Percentiles rank a stretch among this genome's conserved stretches.
Conservation (phyloP, 352 stramenopile species). For the Globisporangium sylvaticum region DNA sequence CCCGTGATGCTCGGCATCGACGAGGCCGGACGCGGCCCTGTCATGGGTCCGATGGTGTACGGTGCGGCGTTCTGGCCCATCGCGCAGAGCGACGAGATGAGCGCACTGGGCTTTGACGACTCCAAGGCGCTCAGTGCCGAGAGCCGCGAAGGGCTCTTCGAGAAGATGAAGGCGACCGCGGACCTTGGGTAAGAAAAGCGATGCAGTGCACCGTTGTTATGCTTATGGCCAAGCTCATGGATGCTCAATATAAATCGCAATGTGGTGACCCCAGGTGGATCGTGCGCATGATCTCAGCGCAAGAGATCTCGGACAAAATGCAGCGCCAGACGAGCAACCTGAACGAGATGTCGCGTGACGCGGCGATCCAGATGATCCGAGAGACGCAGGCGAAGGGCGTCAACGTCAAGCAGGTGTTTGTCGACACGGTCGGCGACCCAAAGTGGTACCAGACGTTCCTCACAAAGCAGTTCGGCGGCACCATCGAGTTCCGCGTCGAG, state of each 20-base stretch:
- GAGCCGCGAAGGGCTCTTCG: conserved; percentile 84
- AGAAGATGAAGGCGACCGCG: conserved; percentile 77
- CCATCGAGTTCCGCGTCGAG: conserved; percentile 93
- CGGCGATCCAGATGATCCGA: conserved; percentile 92
- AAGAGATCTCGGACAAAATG: conserved; percentile 95
- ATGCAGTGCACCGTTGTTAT: not conserved
- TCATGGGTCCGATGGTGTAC: conserved; percentile 96
- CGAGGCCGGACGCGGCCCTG: conserved; percentile 91
- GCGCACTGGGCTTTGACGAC: conserved; percentile 90
- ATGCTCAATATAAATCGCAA: not conserved
- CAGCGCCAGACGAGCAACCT: conserved; percentile 87
- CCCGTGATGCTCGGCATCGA: conserved; percentile 93
- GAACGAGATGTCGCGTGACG: conserved; percentile 93
- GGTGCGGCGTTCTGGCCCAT: conserved; percentile 90
- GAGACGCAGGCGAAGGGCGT: conserved; percentile 85
- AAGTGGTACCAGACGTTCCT: conserved; percentile 90
- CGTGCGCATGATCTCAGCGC: conserved; percentile 87
- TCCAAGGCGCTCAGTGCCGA: conserved; percentile 91
- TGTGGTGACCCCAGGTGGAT: conserved; percentile 63
- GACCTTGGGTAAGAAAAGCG: conserved; percentile 41
- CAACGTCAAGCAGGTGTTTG: conserved; percentile 87
- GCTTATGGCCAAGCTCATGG: not conserved
- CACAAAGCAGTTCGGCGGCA: conserved; percentile 85
- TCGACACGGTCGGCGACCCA: conserved; percentile 94
- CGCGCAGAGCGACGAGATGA: conserved; percentile 67